Evolutionary conservation across 345 rosid genomes (phyloP), one percentile per base, ranked within the genome.

Genomic region (Laguncularia racemosa): DNA sequence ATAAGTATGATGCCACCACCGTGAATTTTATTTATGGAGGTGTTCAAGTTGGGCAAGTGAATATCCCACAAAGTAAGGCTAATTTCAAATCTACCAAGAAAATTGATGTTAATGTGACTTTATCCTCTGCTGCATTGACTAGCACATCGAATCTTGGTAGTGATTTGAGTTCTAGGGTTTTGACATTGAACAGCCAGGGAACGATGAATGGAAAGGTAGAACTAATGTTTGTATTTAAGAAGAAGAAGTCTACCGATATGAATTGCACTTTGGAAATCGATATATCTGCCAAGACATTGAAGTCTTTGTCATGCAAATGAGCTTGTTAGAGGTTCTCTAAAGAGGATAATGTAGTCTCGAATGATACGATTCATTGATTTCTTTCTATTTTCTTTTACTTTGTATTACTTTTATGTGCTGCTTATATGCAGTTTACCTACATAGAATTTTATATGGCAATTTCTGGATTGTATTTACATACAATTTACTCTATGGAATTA

Each of bases 81-180:
- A 62, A 52, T 49, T 53, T 63, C 28, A 62, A 23, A 65, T 62
- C 67, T 13, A 57, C 63, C 19, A 62, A 56, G 61, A 68, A 60
- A 53, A 50, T 62, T 6, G 58, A 62, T 0, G 46, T 44, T 14
- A 23, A 13, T 1, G 63, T 68, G 38, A 33, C 40, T 2, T 38
- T 62, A 46, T 56, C 40, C 47, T 57, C 60, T 1, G 15, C 6
- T 10, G n/a, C 16, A 40, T 13, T 56, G 52, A 10, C 52, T 0
- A 26, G 26, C 4, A 21, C 11, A 14, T 26, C 61, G 13, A 26
- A 20, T 0, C 50, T 61, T 3, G 20, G 38, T 8, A 51, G 47
- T 2, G 71, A 67, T 44, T n/a, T 61, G 62, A 44, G 28, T 21
- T 38, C 44, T 4, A 58, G 66, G 16, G 14, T 45, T n/a, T 14